Base-by-base conservation (phyloP, 768 basidiomycete species). In the Termitomyces sp. region DNA sequence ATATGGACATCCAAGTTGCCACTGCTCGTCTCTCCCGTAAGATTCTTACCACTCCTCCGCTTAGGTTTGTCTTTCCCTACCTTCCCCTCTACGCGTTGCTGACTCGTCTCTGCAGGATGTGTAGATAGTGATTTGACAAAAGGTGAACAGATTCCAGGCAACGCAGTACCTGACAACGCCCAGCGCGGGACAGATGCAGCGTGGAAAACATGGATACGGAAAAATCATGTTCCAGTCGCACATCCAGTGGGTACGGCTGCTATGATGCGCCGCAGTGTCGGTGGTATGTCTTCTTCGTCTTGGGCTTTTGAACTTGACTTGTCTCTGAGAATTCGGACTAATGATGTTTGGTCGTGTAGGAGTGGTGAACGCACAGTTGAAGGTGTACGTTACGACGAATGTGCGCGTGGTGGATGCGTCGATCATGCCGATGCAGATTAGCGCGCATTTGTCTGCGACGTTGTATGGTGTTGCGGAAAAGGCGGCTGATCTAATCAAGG, bases 381-480 rank as follows among this genome's bases (percentile, higher is more conserved):
- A 62, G 58, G 73, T 79, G 6, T 79, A 79, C 60, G 77, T 76
- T 52, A 78, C 76, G 3, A 59, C 68, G 12, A 79, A 79, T 56
- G 73, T 83, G 21, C 76, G 81, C 9, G 78, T 83, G 35, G 77
- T 79, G 0, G 81, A 82, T 63, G 78, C 78, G 12, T 77, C 76
- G 32, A 63, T 81, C 8, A 63, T 80, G 60, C 80, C 81, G 5
- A 55, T 79, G 41, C 78, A 80, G 52, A 62, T 82, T 45, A 76
- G 76, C 57, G 77, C 77, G 4, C 77, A 79, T 59, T 55, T 79
- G 52, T 72, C 71, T 28, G 70, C 76, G 14, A 79, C 80, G 54
- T 64, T 80, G 41, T 83, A 79, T 61, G 79, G 76, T 17, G 70
- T 83, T 19, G 79, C 79, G 4, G 81, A 81, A 67, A 80, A 80